phyloP scores from a whole-genome alignment of 2,329 filamentous ascomycete species.

The Penicillium sp. region DNA sequence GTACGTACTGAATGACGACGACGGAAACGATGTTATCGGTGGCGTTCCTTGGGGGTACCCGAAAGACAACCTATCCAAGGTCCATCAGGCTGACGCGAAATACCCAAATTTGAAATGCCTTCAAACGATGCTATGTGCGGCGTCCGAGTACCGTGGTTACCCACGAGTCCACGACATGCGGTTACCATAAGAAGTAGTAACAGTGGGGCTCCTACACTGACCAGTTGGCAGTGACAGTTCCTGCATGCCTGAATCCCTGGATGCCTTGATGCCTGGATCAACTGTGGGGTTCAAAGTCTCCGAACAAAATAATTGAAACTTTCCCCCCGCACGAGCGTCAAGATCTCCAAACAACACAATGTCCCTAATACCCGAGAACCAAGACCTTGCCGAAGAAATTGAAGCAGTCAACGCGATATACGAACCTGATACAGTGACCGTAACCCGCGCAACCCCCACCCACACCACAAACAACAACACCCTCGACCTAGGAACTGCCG shows the following conservation, averaged over 20 bases:
- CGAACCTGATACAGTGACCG: conserved; percentile 59
- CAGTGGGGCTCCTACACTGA: too few relatives aligned
- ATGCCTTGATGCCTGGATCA: conserved; percentile 19
- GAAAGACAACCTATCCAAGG: too few relatives aligned
- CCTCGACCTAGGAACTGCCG: conserved; percentile 28
- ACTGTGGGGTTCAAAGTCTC: conserved; percentile 14
- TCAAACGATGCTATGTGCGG: too few relatives aligned
- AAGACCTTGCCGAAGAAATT: conserved; percentile 47
- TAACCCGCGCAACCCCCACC: conserved; percentile 26
- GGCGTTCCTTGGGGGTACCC: neutral
- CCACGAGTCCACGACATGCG: too few relatives aligned
- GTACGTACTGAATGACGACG: neutral
- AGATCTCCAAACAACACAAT: conserved; percentile 14
- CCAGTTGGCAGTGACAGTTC: too few relatives aligned
- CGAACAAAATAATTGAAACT: conserved; percentile 1
- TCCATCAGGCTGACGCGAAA: too few relatives aligned
- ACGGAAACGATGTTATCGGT: neutral
- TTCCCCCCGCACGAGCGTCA: conserved; percentile 6
- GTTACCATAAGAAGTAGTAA: too few relatives aligned
- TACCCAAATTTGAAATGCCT: too few relatives aligned
- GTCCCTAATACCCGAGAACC: conserved; percentile 22
- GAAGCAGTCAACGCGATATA: conserved; percentile 57
- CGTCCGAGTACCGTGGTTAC: too few relatives aligned
- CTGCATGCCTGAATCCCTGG: neutral
- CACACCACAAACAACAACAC: conserved; percentile 25